phyloP scores from a whole-genome alignment of 192 early-diverging fungal genomes.

The Coemansia sp. region DNA sequence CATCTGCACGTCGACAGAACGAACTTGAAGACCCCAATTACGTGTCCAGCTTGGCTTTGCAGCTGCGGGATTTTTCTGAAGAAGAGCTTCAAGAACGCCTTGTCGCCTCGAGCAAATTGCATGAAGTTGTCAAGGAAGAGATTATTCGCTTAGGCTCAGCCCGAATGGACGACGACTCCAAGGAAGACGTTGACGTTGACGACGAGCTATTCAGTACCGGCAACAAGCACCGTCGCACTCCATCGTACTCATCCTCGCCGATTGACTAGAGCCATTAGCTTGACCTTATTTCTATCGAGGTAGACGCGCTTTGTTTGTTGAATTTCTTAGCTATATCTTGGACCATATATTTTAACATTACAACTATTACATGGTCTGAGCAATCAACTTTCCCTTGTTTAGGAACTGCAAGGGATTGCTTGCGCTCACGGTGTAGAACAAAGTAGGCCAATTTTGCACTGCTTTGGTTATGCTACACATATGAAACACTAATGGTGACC shows the following conservation, averaged over 20 bases:
- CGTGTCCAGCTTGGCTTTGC: conserved; percentile 28
- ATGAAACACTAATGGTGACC: no score
- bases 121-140: conserved; percentile 23
- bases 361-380: no score
- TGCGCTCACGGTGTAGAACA: no score
- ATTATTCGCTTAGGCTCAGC: conserved; percentile 8
- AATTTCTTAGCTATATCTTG: background rate
- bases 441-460: no score
- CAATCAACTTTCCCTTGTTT: no score
- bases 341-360: no score
- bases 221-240: conserved; percentile 8
- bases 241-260: conserved; percentile 31
- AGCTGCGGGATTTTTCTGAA: conserved; percentile 37
- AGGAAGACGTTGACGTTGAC: conserved; percentile 33
- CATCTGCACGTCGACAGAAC: conserved; percentile 6
- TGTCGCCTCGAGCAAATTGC: conserved; percentile 14
- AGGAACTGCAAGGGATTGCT: no score
- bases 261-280: background rate
- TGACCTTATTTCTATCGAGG: background rate
- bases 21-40: conserved; percentile 18
- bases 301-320: background rate
- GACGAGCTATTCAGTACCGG: conserved; percentile 13
- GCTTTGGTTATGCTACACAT: background rate
- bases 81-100: conserved; percentile 37
- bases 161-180: conserved; percentile 1